phyloP scores from a whole-genome alignment of 495 filamentous ascomycete genomes.

The Bombardia bombarda region DNA sequence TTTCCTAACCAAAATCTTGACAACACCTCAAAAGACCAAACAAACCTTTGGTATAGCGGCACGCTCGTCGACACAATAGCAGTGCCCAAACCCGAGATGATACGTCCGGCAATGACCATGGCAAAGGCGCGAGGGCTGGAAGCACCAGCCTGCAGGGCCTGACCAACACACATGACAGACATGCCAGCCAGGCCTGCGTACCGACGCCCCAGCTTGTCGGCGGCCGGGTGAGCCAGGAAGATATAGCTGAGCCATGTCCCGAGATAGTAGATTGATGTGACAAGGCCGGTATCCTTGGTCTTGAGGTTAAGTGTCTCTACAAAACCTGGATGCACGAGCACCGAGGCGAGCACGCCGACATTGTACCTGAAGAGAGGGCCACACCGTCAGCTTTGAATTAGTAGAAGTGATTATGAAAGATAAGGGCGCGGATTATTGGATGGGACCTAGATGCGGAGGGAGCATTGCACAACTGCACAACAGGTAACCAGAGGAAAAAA shows the following conservation, averaged over 20 bases:
- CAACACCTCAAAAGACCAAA: too few species aligned
- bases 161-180: slow-evolving; percentile 36
- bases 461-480: too few species aligned
- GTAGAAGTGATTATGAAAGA: too few species aligned
- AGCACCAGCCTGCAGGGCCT: slow-evolving; percentile 36
- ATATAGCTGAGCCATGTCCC: slow-evolving; percentile 49
- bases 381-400: too few species aligned
- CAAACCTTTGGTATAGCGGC: slow-evolving; percentile 47
- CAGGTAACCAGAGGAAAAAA: too few species aligned
- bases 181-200: slow-evolving; percentile 41
- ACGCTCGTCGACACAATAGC: slow-evolving; percentile 48
- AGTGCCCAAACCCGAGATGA: slow-evolving; percentile 44
- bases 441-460: too few species aligned
- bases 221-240: slow-evolving; percentile 40
- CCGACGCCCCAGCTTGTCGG: slow-evolving; percentile 42
- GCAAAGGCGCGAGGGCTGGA: slow-evolving; percentile 31
- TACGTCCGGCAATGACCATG: slow-evolving; percentile 46
- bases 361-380: slow-evolving; percentile 47
- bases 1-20: not conserved
- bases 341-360: slow-evolving; percentile 47
- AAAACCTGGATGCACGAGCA: slow-evolving; percentile 48
- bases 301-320: slow-evolving; percentile 33
- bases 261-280: slow-evolving; percentile 51
- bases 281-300: slow-evolving; percentile 37
- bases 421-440: too few species aligned